Evolutionary conservation across 306 rosid species (phyloP), one percentile per base, ranked within the genome.

Genomic region (Pachyrhizus erosus): DNA sequence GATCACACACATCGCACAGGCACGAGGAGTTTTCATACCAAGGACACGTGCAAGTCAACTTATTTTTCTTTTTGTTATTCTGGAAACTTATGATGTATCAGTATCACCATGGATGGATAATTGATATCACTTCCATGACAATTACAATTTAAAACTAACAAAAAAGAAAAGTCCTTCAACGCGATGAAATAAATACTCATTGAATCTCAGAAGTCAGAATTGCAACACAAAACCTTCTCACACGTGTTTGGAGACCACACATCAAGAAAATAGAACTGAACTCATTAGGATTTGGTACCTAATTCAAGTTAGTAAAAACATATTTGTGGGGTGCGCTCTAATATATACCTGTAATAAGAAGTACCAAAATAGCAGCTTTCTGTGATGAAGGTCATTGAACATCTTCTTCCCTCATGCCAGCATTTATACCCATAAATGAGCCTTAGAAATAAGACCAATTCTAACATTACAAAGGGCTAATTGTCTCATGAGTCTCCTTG

Each of bases 381-480:
- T 87, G 45, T 77, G 82, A 67, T 57, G 91, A 83, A 78, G 80
- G 79, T 88, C 96, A 91, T 91, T 85, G 91, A 85, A 73, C 86
- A 82, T 78, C 52, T 86, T 70, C 87, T 79, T 81, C 68, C 83
- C 83, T 89, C 91, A 88, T 88, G 88, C 89, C 88, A 93, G 69
- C 78, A 80, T 75, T 78, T 52, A 73, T 51, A 81, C 37, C 80
- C 89, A 77, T 68, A 72, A 76, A 61, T 23, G 46, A 78, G 54
- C 37, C 21, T 61, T 33, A 75, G 7, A 31, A 65, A 69, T 39
- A 70, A 65, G 43, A 69, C 31, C 51, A 73, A 54, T 39, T 60
- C 10, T 23, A 40, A 51, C 43, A 76, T 43, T 31, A 45, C 31
- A 80, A 69, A 14, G 23, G 75, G 78, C 31, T 73, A 78, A 76